Evolutionary conservation across 2,329 filamentous ascomycete species (phyloP), one percentile per base, ranked within the genome.

Genomic region (Acephala macrosclerotiorum): DNA sequence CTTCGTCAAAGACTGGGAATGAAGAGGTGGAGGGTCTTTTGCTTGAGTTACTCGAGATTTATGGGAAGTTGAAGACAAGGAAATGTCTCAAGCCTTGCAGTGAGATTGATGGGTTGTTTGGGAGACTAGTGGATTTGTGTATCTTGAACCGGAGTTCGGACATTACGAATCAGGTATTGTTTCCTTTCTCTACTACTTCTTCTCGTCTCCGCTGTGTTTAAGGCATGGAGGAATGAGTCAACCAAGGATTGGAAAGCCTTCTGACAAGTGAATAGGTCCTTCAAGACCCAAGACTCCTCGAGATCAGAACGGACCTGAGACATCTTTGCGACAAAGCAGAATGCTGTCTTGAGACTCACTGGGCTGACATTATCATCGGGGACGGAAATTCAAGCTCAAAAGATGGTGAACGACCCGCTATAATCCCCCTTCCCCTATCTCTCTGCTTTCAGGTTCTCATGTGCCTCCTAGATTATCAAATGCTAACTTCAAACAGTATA

Each of bases 311-410:
- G 0, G 70, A 76, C 0, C 73, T 85, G 0, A 78, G 80, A 22
- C 55, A 72, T 0, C 73, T 84, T 18, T 85, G 82, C 68, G 77
- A 79, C 3, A 67, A 72, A 16, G 80, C 81, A 3, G 83, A 85
- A 71, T 79, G 76, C 40, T 75, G 79, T 26, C 74, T 85, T 2
- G 83, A 85, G 69, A 70, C 67, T 1, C 72, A 81, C 66, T 85
- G 82, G 82, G 77, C 80, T 0, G 61, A 73, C 11, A 72, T 72
- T 9, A 80, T 84, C 20, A 60, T 74, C 1, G 36, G 35, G 36
- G 61, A 61, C 3, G 57, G 7, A 2, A 58, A 38, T n/a, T 59
- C 55, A 16, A 42, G 35, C 26, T 20, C 59, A 3, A 36, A 70
- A 29, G 64, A 72, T 60, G 71, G 74, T 73, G 64, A 22, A 8